Conservation (phyloP, 192 early-diverging fungal species). For the Podila minutissima region DNA sequence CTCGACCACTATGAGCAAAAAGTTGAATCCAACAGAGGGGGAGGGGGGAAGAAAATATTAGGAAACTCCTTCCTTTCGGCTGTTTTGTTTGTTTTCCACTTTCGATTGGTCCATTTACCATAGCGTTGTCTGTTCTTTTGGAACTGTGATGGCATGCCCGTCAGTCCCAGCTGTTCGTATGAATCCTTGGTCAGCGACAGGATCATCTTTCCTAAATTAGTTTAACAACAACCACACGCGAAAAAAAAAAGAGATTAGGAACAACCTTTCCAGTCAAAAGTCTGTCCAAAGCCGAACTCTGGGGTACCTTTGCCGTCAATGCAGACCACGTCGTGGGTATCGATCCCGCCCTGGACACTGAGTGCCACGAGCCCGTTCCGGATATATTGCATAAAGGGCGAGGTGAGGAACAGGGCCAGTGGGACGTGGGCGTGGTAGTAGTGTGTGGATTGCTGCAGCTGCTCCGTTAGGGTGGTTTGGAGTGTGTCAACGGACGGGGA, state of each 20-base stretch:
- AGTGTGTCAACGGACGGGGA: neutral
- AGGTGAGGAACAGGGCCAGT: slow-evolving; percentile 21
- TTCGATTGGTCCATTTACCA: slow-evolving; percentile 15
- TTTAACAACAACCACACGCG: neutral
- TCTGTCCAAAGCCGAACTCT: too few relatives aligned
- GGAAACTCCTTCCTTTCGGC: neutral
- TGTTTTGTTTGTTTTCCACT: neutral
- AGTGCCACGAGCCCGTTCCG: slow-evolving; percentile 35
- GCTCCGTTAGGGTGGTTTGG: slow-evolving; percentile 2
- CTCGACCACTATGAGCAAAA: slow-evolving; percentile 34
- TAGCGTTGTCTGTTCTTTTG: slow-evolving; percentile 41
- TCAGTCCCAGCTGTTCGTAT: slow-evolving; percentile 54
- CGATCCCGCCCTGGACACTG: slow-evolving; percentile 21
- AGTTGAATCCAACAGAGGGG: neutral
- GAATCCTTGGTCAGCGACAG: slow-evolving; percentile 56
- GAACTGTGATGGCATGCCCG: slow-evolving; percentile 47
- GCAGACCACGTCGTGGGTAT: slow-evolving; percentile 37
- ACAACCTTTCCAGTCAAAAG: too few relatives aligned
- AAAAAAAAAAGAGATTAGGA: neutral
- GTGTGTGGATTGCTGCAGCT: neutral
- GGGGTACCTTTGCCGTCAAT: slow-evolving; percentile 36
- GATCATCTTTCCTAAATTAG: slow-evolving; percentile 51
- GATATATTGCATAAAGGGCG: slow-evolving; percentile 33
- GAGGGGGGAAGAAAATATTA: neutral
- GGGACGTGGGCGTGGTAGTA: slow-evolving; percentile 37